Conservation (phyloP, 345 rosid genomes). For the Citrus medica region DNA sequence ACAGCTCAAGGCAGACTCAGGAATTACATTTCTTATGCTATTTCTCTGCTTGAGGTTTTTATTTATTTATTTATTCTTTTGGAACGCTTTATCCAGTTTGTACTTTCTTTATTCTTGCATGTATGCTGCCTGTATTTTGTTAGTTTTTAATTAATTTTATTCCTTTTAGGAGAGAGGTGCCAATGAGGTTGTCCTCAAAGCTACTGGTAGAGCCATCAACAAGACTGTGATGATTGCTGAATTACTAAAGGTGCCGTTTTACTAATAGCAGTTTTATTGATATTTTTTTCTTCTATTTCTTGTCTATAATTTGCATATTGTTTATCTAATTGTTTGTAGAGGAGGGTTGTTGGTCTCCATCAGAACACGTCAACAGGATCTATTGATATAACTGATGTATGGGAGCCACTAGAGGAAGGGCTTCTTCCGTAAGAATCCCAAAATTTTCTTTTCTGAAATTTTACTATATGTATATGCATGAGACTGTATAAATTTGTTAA, state of each 20-base stretch:
- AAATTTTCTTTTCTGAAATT: neutral
- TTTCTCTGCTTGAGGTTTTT: conserved; percentile 26
- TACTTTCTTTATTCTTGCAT: neutral
- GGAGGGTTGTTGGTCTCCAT: conserved; percentile 31
- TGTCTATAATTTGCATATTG: neutral
- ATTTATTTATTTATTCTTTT: too few relatives aligned
- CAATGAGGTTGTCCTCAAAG: conserved; percentile 25
- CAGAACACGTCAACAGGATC: conserved; percentile 30
- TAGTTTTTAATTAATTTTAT: too few relatives aligned
- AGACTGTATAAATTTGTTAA: neutral
- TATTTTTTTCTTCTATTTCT: neutral
- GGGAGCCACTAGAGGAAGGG: conserved; percentile 40
- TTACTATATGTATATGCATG: neutral
- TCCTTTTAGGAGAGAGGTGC: conserved; percentile 27
- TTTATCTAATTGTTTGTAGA: conserved; percentile 5
- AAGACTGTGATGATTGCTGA: conserved; percentile 39
- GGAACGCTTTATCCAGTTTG: neutral
- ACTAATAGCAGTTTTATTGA: too few relatives aligned
- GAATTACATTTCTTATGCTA: conserved; percentile 35
- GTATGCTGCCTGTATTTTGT: neutral
- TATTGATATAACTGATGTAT: conserved; percentile 32
- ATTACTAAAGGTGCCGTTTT: neutral
- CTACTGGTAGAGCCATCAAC: conserved; percentile 38
- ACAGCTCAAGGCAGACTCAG: conserved; percentile 39
- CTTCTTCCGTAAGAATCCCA: conserved; percentile 29